Base-by-base conservation (phyloP, 2,329 filamentous ascomycete species). In the Epichloe sibirici region DNA sequence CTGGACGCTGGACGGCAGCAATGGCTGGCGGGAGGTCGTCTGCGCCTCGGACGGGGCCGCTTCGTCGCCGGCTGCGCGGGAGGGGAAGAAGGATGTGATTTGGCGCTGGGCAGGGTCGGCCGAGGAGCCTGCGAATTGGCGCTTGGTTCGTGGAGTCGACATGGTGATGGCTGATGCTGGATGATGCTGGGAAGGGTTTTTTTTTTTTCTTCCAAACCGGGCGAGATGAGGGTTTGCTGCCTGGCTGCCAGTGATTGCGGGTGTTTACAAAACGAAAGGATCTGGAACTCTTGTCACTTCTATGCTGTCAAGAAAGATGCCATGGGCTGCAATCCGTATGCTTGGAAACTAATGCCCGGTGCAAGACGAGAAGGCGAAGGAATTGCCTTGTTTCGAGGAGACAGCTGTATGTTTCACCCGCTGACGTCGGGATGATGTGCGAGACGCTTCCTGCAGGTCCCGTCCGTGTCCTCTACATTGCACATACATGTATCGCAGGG, bases 1-100 rank as follows among this genome's bases (percentile, higher is more conserved):
- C 68, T 95, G 88, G 35, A 94, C 76, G 7, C 74, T 74, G 25
- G 76, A 68, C 1, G 88, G 82, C 13, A 90, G 73, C 4, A 66
- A 61, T 3, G 81, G 79, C 15, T 72, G 69, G 13, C 60, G 58
- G 61, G 49, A 25, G 56, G 37, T 12, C 12, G 45, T 17, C 28
- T 51, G 39, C n/a, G 37, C 17, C 28, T 34, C 23, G 43, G 63
- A 59, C 15, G 63, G 35, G 5, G 58, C 51, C 63, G 58, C 50
- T 63, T 68, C 31, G 71, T 70, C 28, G 75, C 67, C 31, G 63
- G 70, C 63, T 11, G 62, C 57, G 62, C 71, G 63, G 8, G 64
- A 57, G 53, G 64, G 61, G 69, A 85, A 84, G 70, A 82, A 85
- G 51, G 75, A 78, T 21, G 81, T 84, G 62, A 85, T 85, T 53